Conservation (phyloP, 768 basidiomycete genomes). For the Amanita molliuscula region DNA sequence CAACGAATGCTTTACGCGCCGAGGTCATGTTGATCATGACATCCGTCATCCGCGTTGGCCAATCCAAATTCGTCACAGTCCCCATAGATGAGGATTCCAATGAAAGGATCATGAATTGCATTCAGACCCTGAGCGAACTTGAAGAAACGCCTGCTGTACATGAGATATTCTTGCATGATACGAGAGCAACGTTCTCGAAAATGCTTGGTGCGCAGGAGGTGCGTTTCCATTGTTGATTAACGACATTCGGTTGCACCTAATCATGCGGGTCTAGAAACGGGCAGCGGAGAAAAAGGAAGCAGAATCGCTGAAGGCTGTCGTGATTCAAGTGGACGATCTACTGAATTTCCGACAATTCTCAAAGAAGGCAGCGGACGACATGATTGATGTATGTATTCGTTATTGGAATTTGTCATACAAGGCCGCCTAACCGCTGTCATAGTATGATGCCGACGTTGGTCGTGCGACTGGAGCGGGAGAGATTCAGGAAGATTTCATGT, state of each 20-base stretch:
- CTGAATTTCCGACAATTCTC: constrained; percentile 91
- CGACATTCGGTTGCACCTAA: background rate
- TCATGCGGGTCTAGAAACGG: constrained; percentile 48
- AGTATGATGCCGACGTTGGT: constrained; percentile 87
- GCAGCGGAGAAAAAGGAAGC: constrained; percentile 85
- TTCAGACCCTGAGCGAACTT: constrained; percentile 84
- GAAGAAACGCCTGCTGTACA: constrained; percentile 45
- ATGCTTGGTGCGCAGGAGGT: constrained; percentile 97
- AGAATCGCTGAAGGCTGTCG: constrained; percentile 52
- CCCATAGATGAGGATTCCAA: constrained; percentile 98
- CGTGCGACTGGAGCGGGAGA: constrained; percentile 83
- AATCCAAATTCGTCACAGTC: constrained; percentile 87
- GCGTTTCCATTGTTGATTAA: constrained; percentile 8
- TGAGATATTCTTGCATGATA: constrained; percentile 75
- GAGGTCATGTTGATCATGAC: constrained; percentile 99
- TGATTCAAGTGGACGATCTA: constrained; percentile 90
- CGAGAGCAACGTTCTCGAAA: constrained; percentile 83
- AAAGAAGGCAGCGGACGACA: constrained; percentile 79
- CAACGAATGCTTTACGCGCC: constrained; percentile 68
- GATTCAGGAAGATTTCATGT: constrained; percentile 85
- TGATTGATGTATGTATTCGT: constrained; percentile 46
- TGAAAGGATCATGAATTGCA: constrained; percentile 94
- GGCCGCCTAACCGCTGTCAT: constrained; percentile 5
- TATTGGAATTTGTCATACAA: background rate
- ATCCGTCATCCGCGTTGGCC: constrained; percentile 91